A percentile compares a stretch with the other conserved stretches of the same genome.
These are phyloP conservation scores for Falciphora oryzae DNA, from an alignment of 2,329 filamentous ascomycete species.

Conservation along the genomic window DNA sequence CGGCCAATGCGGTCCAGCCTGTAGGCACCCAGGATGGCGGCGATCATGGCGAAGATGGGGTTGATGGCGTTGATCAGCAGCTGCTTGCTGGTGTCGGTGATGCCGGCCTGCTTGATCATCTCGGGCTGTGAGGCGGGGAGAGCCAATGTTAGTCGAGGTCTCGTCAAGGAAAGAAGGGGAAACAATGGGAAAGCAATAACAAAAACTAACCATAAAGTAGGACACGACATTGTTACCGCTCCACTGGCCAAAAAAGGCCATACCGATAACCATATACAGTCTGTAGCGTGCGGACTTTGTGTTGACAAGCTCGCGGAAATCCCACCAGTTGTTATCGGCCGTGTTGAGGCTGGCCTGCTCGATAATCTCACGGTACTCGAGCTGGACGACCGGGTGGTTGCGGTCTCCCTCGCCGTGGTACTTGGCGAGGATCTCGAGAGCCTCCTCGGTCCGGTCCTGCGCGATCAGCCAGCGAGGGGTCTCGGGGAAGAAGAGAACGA, in stretches of 20 bases:
- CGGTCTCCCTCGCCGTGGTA: slow-evolving; percentile 13
- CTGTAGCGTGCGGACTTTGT: slow-evolving; percentile 41
- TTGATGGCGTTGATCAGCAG: slow-evolving; percentile 38
- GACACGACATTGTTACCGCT: slow-evolving; percentile 37
- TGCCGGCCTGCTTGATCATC: slow-evolving; percentile 14
- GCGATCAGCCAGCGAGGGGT: slow-evolving; percentile 16
- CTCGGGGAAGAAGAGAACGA: slow-evolving; percentile 10
- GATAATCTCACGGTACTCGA: slow-evolving; percentile 52
- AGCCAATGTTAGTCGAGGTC: neutral
- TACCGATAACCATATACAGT: slow-evolving; percentile 42
- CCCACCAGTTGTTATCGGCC: slow-evolving; percentile 55
- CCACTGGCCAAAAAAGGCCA: slow-evolving; percentile 48
- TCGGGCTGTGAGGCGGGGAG: slow-evolving; percentile 19
- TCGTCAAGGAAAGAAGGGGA: too few species aligned
- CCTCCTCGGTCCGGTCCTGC: slow-evolving; percentile 19
- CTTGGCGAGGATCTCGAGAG: slow-evolving; percentile 27
- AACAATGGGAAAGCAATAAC: slow-evolving; percentile 18
- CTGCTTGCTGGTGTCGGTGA: slow-evolving; percentile 10
- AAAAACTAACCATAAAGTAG: slow-evolving; percentile 15
- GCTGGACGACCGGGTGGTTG: slow-evolving; percentile 43
- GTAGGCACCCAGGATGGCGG: slow-evolving; percentile 38
- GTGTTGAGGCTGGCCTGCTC: slow-evolving; percentile 38
- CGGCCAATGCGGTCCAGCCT: slow-evolving; percentile 26
- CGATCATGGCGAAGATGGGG: slow-evolving; percentile 50
- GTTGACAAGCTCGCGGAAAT: slow-evolving; percentile 49